Base-by-base conservation (phyloP, 345 rosid genomes). In the Populus euphratica region DNA sequence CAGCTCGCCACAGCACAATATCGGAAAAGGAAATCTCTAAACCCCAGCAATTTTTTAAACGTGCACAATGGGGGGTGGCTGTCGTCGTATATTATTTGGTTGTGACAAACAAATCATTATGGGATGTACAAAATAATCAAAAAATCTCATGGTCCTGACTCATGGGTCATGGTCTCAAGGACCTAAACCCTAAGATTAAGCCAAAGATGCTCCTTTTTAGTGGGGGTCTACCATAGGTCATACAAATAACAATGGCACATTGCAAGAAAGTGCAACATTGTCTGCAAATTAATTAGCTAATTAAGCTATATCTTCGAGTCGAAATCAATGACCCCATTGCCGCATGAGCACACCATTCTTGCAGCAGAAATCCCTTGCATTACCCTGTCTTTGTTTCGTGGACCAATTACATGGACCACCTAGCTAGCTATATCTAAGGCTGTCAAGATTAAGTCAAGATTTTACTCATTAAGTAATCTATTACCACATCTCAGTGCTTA, bases 401-500 rank as follows among this genome's bases (percentile, higher is more conserved):
- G 5, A 31, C 27, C 72, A 10, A 43, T 27, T 27, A 27, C 47
- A 43, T 43, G 47, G 64, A 44, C 74, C 3, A 16, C 59, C 31
- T 2, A 33, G 5, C 36, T 33, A 33, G 4, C 36, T 33, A 13
- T 0, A 9, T 64, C 31, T 16, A 44, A 43, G 3, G 35, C 13
- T 50, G 29, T n/a, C 21, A n/a, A n/a, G 63, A 56, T 56, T n/a
- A 56, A 8, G 63, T n/a, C 64, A 59, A 59, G 29, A 56, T 49
- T 6, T 33, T 41, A 56, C 33, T 35, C 41, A 64, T 73, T 73
- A 68, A 59, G 17, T 73, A 68, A 79, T 56, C 63, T 23, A 33
- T n/a, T 35, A 2, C 27, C 76, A 23, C 11, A 17, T 12, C 18
- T 50, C 56, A 50, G 56, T 49, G 50, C 5, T 14, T 47, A 12